Evolutionary conservation across 2,329 filamentous ascomycete genomes (phyloP), one percentile per base, ranked within the genome.

Genomic region (Aspergillus sp.): DNA sequence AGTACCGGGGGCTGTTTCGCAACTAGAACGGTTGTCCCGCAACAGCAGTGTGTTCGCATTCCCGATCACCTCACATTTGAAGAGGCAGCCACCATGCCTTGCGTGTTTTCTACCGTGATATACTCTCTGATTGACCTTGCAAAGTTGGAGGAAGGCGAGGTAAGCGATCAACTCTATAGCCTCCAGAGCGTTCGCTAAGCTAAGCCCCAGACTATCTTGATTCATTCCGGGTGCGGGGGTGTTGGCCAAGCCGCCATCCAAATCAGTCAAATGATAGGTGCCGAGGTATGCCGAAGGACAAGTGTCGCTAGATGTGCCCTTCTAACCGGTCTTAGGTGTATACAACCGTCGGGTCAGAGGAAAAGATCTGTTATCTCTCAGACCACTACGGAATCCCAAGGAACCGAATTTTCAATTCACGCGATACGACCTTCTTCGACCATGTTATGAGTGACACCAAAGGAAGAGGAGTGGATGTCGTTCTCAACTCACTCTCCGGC

Each of bases 211-310:
- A 61, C 64, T 1, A 57, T 69, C 4, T 55, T 70, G 2, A 64
- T 67, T n/a, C 64, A 67, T n/a, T 58, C 57, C 17, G 64, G 60
- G 1, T 62, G 63, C 31, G 63, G 72, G 16, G 61, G 59, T 1
- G 58, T 66, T 16, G 64, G 64, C 3, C 34, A 59, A 23, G 63
- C 62, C 4, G 55, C 63, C 2, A 63, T 68, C n/a, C 60, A 61
- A 17, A 43, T 66, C 1, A 60, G 61, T 14, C 52, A 58, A 31
- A 51, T 58, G 46, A 40, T 56, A 3, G 64, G 63, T 2, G 65
- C 65, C 1, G 57, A n/a, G n/a, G n/a, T n/a, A n/a, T n/a, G n/a
- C n/a, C n/a, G n/a, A n/a, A n/a, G n/a, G n/a, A n/a, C n/a, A n/a
- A n/a, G n/a, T n/a, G n/a, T n/a, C n/a, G n/a, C n/a, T n/a, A n/a